phyloP scores from a whole-genome alignment of 768 basidiomycete species.

The Mycena vitilis region DNA sequence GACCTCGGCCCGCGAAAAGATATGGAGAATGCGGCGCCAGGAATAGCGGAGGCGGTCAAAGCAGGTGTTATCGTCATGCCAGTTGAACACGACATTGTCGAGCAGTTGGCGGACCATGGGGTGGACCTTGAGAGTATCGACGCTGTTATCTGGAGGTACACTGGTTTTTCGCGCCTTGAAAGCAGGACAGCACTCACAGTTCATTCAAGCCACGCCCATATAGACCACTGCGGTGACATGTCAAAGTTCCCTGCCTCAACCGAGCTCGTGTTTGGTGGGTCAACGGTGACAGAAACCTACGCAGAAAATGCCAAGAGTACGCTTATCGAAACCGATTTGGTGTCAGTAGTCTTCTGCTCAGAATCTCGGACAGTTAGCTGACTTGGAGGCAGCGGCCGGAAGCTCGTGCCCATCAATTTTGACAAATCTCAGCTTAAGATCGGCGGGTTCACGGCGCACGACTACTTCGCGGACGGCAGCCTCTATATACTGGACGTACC shows the following conservation, averaged over 20 bases:
- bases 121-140: constrained; percentile 27
- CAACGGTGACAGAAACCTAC: constrained; percentile 15
- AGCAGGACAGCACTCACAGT: background rate
- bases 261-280: constrained; percentile 33
- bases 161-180: background rate
- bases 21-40: background rate
- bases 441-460: constrained; percentile 33
- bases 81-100: constrained; percentile 29
- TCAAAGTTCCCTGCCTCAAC: constrained; percentile 35
- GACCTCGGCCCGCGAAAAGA: constrained; percentile 2
- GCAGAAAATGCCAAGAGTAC: constrained; percentile 21
- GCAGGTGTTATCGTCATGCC: constrained; percentile 8
- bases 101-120: constrained; percentile 26
- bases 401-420: constrained; percentile 28
- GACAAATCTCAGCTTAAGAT: constrained; percentile 29
- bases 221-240: constrained; percentile 40
- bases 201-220: constrained; percentile 32
- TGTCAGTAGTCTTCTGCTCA: constrained; percentile 17
- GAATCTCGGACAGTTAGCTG: background rate
- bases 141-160: constrained; percentile 36
- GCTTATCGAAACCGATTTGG: constrained; percentile 31
- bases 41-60: constrained; percentile 12
- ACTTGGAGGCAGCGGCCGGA: constrained; percentile 30
- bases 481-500: constrained; percentile 38
- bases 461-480: constrained; percentile 41